phyloP scores from a whole-genome alignment of 495 filamentous ascomycete species.

The Penicillium ochrochloron region DNA sequence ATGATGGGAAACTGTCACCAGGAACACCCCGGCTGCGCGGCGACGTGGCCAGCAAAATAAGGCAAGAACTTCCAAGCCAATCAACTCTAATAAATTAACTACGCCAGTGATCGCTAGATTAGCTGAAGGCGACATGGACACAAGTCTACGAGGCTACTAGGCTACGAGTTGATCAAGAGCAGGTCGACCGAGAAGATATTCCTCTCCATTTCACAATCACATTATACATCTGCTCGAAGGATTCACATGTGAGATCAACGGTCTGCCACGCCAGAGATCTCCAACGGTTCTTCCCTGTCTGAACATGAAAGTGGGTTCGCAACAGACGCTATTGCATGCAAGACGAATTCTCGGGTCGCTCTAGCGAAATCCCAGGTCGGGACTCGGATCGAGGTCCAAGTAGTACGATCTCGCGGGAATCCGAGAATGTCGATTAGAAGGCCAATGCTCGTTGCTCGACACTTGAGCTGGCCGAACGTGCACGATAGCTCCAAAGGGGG shows the following conservation, averaged over 20 bases:
- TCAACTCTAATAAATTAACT: not conserved
- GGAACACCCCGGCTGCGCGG: slow-evolving; percentile 4
- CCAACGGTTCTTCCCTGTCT: not conserved
- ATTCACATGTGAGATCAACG: slow-evolving; percentile 11
- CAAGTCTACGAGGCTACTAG: not conserved
- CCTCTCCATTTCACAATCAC: not conserved
- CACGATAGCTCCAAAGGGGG: slow-evolving; percentile 30
- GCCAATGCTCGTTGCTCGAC: not conserved
- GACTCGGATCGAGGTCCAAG: slow-evolving; percentile 38
- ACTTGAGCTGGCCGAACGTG: slow-evolving; percentile 20
- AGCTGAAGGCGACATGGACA: not conserved
- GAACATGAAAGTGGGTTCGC: not conserved
- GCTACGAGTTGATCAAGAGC: not conserved
- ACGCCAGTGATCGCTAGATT: not conserved
- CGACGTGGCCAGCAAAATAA: not conserved
- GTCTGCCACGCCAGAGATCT: not conserved
- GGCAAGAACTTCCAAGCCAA: not conserved
- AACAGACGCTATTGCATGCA: not conserved
- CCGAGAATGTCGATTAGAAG: slow-evolving; percentile 14
- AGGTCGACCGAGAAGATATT: not conserved
- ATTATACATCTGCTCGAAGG: not conserved
- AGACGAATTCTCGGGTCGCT: not conserved
- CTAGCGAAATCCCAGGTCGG: slow-evolving; percentile 27
- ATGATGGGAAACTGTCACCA: not conserved
- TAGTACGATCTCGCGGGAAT: slow-evolving; percentile 22